phyloP scores from a whole-genome alignment of 148 eudicot species.

The Persicaria maculosa region DNA sequence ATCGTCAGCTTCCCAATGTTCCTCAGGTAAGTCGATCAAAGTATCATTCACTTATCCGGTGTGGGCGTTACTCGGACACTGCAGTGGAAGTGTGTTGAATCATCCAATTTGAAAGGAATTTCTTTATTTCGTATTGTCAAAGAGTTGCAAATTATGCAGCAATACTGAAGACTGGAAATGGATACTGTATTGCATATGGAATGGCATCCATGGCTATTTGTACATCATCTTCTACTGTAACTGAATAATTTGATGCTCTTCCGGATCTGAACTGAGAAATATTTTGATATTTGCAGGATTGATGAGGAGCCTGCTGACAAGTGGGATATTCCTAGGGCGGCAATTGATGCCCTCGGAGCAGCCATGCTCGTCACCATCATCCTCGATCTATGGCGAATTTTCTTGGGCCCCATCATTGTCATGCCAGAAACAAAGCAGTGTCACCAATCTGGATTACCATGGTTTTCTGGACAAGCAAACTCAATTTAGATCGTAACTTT shows the following conservation, averaged over 20 bases:
- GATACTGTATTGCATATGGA: too few species aligned
- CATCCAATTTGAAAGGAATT: too few species aligned
- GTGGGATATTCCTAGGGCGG: conserved; percentile 83
- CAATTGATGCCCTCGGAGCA: conserved; percentile 87
- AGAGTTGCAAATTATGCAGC: too few species aligned
- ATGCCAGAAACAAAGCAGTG: conserved; percentile 59
- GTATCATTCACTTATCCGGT: too few species aligned
- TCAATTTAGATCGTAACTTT: background rate
- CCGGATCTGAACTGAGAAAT: background rate
- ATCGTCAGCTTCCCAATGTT: conserved; percentile 98
- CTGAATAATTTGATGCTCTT: background rate
- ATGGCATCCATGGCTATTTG: background rate
- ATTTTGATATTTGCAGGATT: conserved; percentile 34
- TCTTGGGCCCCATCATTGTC: conserved; percentile 73
- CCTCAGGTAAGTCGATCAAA: conserved; percentile 40
- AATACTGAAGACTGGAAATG: too few species aligned
- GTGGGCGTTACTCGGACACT: too few species aligned
- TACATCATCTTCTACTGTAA: background rate
- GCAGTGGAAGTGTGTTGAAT: too few species aligned
- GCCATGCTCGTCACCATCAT: conserved; percentile 95
- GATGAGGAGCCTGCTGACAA: conserved; percentile 71
- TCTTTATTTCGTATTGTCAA: too few species aligned
- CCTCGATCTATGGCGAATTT: conserved; percentile 92
- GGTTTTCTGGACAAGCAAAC: conserved; percentile 50
- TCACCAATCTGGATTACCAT: conserved; percentile 62